These are phyloP conservation scores for Hemisphaericaspora xylofermentans DNA, from an alignment of 1,139 yeast genomes.

Conservation along the genomic window DNA sequence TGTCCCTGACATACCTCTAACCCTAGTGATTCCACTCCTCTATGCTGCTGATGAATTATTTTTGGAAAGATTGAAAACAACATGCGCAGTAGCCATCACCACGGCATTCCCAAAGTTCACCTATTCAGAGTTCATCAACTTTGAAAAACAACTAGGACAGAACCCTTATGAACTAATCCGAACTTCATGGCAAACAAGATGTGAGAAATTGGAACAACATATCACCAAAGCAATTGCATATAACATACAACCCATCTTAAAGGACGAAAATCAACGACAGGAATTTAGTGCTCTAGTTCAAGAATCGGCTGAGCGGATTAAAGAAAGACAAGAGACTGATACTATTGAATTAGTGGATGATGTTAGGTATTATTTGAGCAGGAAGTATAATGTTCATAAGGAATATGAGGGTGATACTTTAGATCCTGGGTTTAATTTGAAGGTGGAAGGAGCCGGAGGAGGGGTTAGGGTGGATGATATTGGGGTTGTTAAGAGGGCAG, in stretches of 20 bases:
- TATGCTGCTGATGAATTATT: constrained; percentile 61
- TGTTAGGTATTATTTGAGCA: constrained; percentile 61
- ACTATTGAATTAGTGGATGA: constrained; percentile 80
- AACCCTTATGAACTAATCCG: constrained; percentile 57
- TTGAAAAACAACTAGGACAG: constrained; percentile 25
- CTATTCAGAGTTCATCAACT: constrained; percentile 20
- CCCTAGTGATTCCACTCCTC: constrained; percentile 53
- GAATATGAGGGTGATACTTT: constrained; percentile 28
- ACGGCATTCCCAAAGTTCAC: constrained; percentile 28
- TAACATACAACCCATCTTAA: constrained; percentile 39
- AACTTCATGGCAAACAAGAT: constrained; percentile 66
- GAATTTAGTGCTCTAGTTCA: constrained; percentile 23
- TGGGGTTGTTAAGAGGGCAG: constrained; percentile 31
- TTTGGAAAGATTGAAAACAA: constrained; percentile 60
- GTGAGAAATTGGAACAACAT: constrained; percentile 64
- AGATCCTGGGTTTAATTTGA: constrained; percentile 23
- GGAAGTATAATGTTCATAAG: constrained; percentile 42
- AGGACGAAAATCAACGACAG: constrained; percentile 26
- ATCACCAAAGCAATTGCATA: constrained; percentile 60
- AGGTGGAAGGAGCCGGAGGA: too few species aligned
- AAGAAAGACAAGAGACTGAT: constrained; percentile 67
- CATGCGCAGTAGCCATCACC: constrained; percentile 63
- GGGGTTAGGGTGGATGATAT: constrained; percentile 29
- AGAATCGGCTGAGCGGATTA: constrained; percentile 58
- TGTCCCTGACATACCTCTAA: constrained; percentile 46